phyloP scores from a whole-genome alignment of 2,329 filamentous ascomycete species.

The Trichothecium roseum region DNA sequence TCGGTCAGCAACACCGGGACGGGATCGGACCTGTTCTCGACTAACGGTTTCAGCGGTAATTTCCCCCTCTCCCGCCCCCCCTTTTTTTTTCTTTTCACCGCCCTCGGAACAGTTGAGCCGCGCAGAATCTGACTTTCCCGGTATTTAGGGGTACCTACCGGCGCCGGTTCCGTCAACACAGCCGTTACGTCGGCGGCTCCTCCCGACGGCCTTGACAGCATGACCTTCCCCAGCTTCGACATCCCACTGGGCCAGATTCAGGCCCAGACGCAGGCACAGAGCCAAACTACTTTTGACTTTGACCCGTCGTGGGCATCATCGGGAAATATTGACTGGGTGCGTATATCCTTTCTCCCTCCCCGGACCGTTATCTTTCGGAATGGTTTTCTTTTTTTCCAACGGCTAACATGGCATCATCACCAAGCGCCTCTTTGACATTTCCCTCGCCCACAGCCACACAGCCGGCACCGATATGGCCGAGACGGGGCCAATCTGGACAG shows the following conservation, averaged over 20 bases:
- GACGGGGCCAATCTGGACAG: constrained; percentile 18
- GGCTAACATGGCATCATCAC: constrained; percentile 4
- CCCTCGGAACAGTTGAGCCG: too few species aligned
- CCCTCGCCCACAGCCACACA: constrained; percentile 19
- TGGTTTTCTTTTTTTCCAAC: too few species aligned
- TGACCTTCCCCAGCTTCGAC: constrained; percentile 11
- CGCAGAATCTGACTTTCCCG: too few species aligned
- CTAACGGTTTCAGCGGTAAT: constrained; percentile 2
- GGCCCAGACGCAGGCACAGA: neutral
- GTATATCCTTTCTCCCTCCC: constrained; percentile 6
- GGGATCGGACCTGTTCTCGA: neutral
- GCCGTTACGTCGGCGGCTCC: constrained; percentile 2
- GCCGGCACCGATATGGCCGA: constrained; percentile 13
- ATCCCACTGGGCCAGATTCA: neutral
- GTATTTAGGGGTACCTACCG: too few species aligned
- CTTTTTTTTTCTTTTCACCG: too few species aligned
- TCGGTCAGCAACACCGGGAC: constrained; percentile 1
- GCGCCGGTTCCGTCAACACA: neutral
- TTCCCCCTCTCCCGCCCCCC: neutral
- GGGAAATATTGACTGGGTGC: constrained; percentile 27
- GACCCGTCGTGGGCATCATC: constrained; percentile 23
- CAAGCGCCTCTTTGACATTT: constrained; percentile 23
- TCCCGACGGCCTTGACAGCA: constrained; percentile 5
- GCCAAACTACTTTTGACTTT: constrained; percentile 13
- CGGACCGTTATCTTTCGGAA: too few species aligned